Evolutionary conservation across 192 early-diverging fungal genomes (phyloP).

Genomic region (Entomortierella chlamydospora): DNA sequence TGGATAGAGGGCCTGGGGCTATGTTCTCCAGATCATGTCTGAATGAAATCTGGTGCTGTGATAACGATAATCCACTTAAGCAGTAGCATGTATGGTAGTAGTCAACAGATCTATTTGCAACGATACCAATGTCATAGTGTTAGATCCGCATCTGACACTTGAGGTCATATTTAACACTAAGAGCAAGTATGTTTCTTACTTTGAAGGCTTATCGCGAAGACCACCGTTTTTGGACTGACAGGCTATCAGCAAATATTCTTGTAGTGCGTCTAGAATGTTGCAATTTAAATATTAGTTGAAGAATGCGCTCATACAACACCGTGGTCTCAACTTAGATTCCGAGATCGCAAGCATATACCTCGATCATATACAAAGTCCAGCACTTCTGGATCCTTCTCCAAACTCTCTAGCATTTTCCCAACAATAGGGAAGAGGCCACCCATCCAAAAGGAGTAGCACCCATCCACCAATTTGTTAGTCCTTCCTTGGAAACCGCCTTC

Average conservation of each 20-base stretch:
- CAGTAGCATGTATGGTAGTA: slow-evolving; percentile 97
- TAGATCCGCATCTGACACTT: no score
- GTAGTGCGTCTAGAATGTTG: slow-evolving; percentile 79
- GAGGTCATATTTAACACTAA: not conserved
- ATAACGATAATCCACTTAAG: slow-evolving; percentile 84
- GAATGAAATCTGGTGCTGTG: slow-evolving; percentile 79
- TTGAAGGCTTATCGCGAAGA: slow-evolving; percentile 91
- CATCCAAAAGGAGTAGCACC: slow-evolving; percentile 98
- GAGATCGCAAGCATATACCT: slow-evolving; percentile 28
- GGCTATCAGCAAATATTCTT: slow-evolving; percentile 89
- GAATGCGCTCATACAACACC: not conserved
- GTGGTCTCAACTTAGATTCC: not conserved
- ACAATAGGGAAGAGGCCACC: slow-evolving; percentile 84
- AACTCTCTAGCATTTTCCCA: slow-evolving; percentile 54
- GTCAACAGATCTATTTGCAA: slow-evolving; percentile 70
- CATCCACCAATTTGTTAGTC: slow-evolving; percentile 98
- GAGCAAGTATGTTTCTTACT: slow-evolving; percentile 57
- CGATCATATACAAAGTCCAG: slow-evolving; percentile 63
- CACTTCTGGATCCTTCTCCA: slow-evolving; percentile 14
- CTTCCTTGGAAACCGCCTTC: slow-evolving; percentile 98
- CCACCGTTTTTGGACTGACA: slow-evolving; percentile 87
- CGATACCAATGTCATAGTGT: not conserved
- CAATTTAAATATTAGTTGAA: not conserved
- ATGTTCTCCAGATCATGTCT: slow-evolving; percentile 35
- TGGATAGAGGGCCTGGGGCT: slow-evolving; percentile 49